phyloP scores from a whole-genome alignment of 192 early-diverging fungal species.

The Powellomyces hirtus region DNA sequence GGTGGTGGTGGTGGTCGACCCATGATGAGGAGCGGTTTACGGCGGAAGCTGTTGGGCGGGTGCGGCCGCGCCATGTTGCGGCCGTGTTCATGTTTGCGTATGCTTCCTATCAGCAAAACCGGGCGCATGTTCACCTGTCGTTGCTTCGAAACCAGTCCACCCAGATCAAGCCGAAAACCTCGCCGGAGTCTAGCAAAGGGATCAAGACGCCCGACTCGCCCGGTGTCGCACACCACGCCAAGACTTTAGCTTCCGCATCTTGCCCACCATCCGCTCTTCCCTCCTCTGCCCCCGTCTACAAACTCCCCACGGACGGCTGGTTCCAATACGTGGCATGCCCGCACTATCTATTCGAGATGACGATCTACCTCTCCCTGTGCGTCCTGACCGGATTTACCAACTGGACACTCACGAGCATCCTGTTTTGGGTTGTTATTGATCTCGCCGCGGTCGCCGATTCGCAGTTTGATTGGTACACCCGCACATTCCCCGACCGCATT shows the following conservation, averaged over 20 bases:
- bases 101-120: conserved; percentile 23
- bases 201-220: not conserved
- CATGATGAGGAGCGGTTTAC: not conserved
- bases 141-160: not conserved
- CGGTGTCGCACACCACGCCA: not conserved
- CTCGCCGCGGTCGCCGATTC: conserved; percentile 62
- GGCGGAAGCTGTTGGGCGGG: not conserved
- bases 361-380: conserved; percentile 36
- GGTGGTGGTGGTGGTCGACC: not conserved
- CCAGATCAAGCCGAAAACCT: not conserved
- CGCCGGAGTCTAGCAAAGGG: not conserved
- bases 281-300: conserved; percentile 6
- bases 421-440: conserved; percentile 64
- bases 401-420: conserved; percentile 34
- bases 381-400: conserved; percentile 47
- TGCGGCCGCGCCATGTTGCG: not conserved
- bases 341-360: conserved; percentile 40
- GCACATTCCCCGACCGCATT: conserved; percentile 49
- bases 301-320: conserved; percentile 23
- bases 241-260: not conserved
- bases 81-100: conserved; percentile 22
- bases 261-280: not conserved
- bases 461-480: conserved; percentile 67
- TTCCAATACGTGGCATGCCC: conserved; percentile 38
- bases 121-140: conserved; percentile 23